phyloP scores from a whole-genome alignment of 1,284 basidiomycete genomes.

The Chiua sp. region DNA sequence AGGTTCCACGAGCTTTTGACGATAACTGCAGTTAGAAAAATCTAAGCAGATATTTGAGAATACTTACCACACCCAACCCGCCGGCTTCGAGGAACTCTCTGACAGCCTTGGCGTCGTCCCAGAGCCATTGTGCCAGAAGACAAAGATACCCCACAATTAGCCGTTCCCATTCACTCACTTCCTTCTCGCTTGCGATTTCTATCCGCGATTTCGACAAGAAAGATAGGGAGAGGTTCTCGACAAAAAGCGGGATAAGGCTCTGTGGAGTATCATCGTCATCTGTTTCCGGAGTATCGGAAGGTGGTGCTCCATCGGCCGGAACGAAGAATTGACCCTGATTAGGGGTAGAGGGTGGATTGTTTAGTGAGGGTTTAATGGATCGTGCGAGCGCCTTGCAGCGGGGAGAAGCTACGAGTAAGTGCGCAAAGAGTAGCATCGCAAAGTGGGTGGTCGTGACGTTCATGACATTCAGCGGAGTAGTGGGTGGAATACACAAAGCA shows the following conservation, averaged over 20 bases:
- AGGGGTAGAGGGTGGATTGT: conserved; percentile 35
- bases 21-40: not conserved
- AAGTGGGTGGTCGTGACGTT: conserved; percentile 68
- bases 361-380: conserved; percentile 59
- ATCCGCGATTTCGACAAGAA: conserved; percentile 71
- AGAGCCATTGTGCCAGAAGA: conserved; percentile 91
- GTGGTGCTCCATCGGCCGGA: conserved; percentile 65
- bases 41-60: not conserved
- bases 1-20: conserved; percentile 87
- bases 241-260: conserved; percentile 70
- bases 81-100: conserved; percentile 91
- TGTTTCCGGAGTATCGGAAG: conserved; percentile 35
- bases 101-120: conserved; percentile 92
- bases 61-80: conserved; percentile 86
- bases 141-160: conserved; percentile 88
- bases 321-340: conserved; percentile 65
- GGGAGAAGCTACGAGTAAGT: conserved; percentile 68
- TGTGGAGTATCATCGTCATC: conserved; percentile 69
- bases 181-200: conserved; percentile 64
- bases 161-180: conserved; percentile 87
- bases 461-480: conserved; percentile 55
- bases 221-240: conserved; percentile 73
- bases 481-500: conserved; percentile 59
- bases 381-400: conserved; percentile 84
- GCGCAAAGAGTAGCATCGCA: conserved; percentile 71